These are phyloP conservation scores for Penicillium sp. DNA, from an alignment of 2,329 filamentous ascomycete genomes.

Conservation along the genomic window DNA sequence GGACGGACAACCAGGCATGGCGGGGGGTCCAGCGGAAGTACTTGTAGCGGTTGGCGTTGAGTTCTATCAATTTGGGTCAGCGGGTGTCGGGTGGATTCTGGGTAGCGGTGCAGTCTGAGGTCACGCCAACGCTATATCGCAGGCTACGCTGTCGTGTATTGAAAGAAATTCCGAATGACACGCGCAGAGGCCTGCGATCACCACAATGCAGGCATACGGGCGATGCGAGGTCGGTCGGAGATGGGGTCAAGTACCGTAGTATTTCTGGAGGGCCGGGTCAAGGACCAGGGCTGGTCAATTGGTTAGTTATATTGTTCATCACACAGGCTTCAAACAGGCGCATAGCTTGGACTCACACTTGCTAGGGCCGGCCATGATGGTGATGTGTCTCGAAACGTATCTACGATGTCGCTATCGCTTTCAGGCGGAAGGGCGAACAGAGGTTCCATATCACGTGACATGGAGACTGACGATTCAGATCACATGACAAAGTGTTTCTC, in stretches of 20 bases:
- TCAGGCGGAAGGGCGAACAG: slow-evolving; percentile 14
- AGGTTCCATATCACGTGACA: slow-evolving; percentile 4
- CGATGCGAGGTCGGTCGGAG: slow-evolving; percentile 9
- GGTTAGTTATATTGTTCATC: slow-evolving; percentile 39
- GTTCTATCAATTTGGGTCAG: slow-evolving; percentile 50
- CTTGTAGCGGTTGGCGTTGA: slow-evolving; percentile 78
- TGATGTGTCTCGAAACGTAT: slow-evolving; percentile 16
- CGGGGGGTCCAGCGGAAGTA: slow-evolving; percentile 91
- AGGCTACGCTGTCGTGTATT: no score
- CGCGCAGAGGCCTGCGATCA: no score
- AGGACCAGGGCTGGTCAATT: slow-evolving; percentile 41
- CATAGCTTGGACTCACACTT: slow-evolving; percentile 33
- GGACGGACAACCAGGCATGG: slow-evolving; percentile 72
- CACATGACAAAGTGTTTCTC: background rate
- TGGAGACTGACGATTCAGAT: background rate
- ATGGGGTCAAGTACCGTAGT: slow-evolving; percentile 41
- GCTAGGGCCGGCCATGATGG: slow-evolving; percentile 48
- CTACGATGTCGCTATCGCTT: slow-evolving; percentile 7
- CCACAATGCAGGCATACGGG: no score
- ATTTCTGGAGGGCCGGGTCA: slow-evolving; percentile 45
- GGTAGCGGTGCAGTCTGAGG: slow-evolving; percentile 4
- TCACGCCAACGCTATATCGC: background rate
- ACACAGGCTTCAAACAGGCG: no score
- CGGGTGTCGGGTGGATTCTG: no score
- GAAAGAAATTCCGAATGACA: no score